Evolutionary conservation across 2,329 filamentous ascomycete species (phyloP).

Genomic region (Chaetoscypha palmicola): DNA sequence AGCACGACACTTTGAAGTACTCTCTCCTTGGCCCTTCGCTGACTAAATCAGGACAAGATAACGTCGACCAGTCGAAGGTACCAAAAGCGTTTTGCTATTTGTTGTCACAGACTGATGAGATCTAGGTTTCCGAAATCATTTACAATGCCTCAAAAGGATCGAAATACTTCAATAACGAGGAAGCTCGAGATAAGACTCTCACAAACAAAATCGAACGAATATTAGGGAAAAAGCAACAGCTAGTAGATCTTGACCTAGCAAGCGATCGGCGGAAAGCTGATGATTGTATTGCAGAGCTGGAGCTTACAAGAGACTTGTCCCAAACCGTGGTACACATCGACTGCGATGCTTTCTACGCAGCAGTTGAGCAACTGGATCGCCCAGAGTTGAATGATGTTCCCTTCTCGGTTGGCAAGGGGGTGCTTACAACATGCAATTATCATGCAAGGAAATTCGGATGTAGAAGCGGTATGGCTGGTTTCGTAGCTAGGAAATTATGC

Average conservation of each 20-base stretch:
- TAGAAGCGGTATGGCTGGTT: slow-evolving; percentile 90
- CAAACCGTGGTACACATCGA: slow-evolving; percentile 88
- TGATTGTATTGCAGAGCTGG: slow-evolving; percentile 71
- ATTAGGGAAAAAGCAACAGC: slow-evolving; percentile 62
- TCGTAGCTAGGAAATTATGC: slow-evolving; percentile 91
- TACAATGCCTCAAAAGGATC: slow-evolving; percentile 95
- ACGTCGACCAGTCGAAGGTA: slow-evolving; percentile 85
- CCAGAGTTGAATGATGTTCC: slow-evolving; percentile 81
- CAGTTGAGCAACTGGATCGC: slow-evolving; percentile 77
- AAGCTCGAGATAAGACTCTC: slow-evolving; percentile 70
- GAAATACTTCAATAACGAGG: slow-evolving; percentile 92
- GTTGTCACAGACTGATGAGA: slow-evolving; percentile 7
- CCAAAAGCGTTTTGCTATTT: background rate
- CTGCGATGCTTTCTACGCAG: slow-evolving; percentile 96
- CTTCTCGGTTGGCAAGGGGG: slow-evolving; percentile 76
- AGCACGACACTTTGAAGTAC: slow-evolving; percentile 72
- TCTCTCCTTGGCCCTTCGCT: slow-evolving; percentile 82
- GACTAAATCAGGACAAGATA: slow-evolving; percentile 87
- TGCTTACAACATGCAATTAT: slow-evolving; percentile 72
- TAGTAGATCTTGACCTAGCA: slow-evolving; percentile 70
- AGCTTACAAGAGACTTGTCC: slow-evolving; percentile 69
- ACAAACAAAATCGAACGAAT: slow-evolving; percentile 83
- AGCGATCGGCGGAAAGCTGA: slow-evolving; percentile 71
- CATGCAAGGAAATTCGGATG: slow-evolving; percentile 83
- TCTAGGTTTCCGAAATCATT: slow-evolving; percentile 84